Evolutionary conservation across 2,329 filamentous ascomycete genomes (phyloP).

Genomic region (Fusarium xylarioides): DNA sequence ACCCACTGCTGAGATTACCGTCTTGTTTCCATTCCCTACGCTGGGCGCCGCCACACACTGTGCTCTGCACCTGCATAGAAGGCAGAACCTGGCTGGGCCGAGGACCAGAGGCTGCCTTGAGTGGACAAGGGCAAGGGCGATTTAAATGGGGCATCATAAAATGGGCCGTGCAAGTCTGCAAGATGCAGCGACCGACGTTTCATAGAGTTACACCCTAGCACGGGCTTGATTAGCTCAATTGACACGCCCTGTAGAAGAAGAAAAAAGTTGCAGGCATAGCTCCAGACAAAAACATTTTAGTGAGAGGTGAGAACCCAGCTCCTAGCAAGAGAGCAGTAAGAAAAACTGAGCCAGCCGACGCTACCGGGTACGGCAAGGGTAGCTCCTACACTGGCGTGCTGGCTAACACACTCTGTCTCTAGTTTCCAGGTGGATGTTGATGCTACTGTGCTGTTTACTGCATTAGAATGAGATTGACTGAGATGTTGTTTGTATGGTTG

Average conservation of each 20-base stretch:
- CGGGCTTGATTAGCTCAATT: slow-evolving; percentile 6
- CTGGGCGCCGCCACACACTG: slow-evolving; percentile 37
- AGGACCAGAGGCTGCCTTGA: slow-evolving; percentile 32
- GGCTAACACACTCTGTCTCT: slow-evolving; percentile 24
- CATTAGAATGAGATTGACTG: slow-evolving; percentile 21
- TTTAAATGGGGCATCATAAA: slow-evolving; percentile 30
- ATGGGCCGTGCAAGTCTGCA: slow-evolving; percentile 14
- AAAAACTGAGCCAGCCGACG: slow-evolving; percentile 39
- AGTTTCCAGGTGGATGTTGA: slow-evolving; percentile 21
- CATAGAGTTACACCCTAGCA: slow-evolving; percentile 29
- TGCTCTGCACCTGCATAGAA: slow-evolving; percentile 40
- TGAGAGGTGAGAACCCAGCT: neutral
- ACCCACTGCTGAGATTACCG: slow-evolving; percentile 41
- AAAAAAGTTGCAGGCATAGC: slow-evolving; percentile 9
- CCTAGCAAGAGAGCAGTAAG: neutral
- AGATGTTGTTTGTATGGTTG: slow-evolving; percentile 28
- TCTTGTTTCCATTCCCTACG: slow-evolving; percentile 46
- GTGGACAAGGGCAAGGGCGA: slow-evolving; percentile 31
- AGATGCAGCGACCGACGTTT: slow-evolving; percentile 41
- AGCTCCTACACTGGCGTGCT: slow-evolving; percentile 37
- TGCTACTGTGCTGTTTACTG: slow-evolving; percentile 34
- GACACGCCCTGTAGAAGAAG: slow-evolving; percentile 6
- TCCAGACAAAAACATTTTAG: neutral
- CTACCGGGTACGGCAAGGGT: slow-evolving; percentile 41
- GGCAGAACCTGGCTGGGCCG: slow-evolving; percentile 36